Evolutionary conservation across 768 basidiomycete species (phyloP), one percentile per base, ranked within the genome.

Genomic region (Crepidotus variabilis): DNA sequence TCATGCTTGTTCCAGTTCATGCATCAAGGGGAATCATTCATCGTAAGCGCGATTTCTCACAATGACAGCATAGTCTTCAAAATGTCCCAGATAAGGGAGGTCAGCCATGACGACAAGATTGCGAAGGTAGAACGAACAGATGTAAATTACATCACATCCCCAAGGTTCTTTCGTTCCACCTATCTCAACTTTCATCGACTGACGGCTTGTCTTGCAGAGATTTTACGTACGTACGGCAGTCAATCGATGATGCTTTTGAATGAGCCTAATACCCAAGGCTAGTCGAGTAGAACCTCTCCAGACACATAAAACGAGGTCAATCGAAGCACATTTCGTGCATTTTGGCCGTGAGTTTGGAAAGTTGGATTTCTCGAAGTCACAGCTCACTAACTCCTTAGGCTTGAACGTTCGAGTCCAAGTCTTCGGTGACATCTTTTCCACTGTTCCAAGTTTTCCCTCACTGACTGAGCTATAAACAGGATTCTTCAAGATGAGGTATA

Each of bases 81-180:
- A 16, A 13, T 55, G 13, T 36, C 32, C 34, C 57, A 90, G 89
- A 81, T 92, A 56, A 82, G 81, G 66, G 88, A 93, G 69, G 78
- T 95, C 52, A 88, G 82, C 61, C 94, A 95, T 62, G 92, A 94
- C 63, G 69, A 79, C 2, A 87, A 82, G 65, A 73, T 85, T 52
- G 93, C 89, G 0, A 86, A 79, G 66, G 79, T 92, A 16, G 65
- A 85, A 5, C 78, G 82, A 51, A 80, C 85, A n/a, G 87, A 92
- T 58, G 87, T 94, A 58, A 90, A 88, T 59, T 95, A 90, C 84
- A 82, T 84, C 52, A 96, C 94, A 10, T 80, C 78, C 32, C 87
- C 86, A 22, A 79, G 85, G 87, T 84, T 55, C 50, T 70, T 60
- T 28, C 23, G 34, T 43, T 8, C 1, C 47, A 22, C 52, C n/a